phyloP scores from a whole-genome alignment of 2,329 filamentous ascomycete species.

The Penicillium sp. region DNA sequence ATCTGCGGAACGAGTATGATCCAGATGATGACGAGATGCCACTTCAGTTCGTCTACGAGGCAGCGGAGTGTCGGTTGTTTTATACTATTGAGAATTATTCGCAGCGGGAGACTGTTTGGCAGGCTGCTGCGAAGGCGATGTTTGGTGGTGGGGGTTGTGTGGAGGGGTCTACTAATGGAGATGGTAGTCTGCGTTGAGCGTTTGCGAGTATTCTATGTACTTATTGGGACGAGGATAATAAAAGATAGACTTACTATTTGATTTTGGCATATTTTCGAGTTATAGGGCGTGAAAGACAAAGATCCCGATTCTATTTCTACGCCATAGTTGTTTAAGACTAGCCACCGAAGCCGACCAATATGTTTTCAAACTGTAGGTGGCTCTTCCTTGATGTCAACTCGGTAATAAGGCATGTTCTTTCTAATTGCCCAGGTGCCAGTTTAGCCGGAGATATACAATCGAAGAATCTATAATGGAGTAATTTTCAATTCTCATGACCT shows the following conservation, averaged over 20 bases:
- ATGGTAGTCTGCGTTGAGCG: constrained; percentile 19
- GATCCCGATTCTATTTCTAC: not conserved
- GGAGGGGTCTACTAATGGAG: constrained; percentile 20
- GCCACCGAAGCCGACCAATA: not conserved
- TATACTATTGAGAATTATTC: constrained; percentile 53
- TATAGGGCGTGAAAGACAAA: not conserved
- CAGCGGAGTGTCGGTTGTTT: constrained; percentile 58
- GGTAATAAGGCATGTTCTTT: not conserved
- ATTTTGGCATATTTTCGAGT: too few species aligned
- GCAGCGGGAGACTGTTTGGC: constrained; percentile 53
- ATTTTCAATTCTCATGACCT: constrained; percentile 33
- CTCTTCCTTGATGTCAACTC: not conserved
- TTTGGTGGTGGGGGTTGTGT: constrained; percentile 21
- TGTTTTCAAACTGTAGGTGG: not conserved
- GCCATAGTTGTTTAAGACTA: not conserved
- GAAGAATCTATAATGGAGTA: not conserved
- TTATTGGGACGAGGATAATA: not conserved
- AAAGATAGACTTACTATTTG: not conserved
- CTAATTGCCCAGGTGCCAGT: not conserved
- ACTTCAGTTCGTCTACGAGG: constrained; percentile 58
- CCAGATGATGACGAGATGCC: constrained; percentile 45
- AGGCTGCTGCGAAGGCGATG: constrained; percentile 32
- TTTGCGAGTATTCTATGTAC: not conserved
- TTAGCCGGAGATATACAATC: not conserved
- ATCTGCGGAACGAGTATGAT: constrained; percentile 45